Evolutionary conservation across 2,329 filamentous ascomycete genomes (phyloP), one percentile per base, ranked within the genome.

Genomic region (Chaetomium sp.): DNA sequence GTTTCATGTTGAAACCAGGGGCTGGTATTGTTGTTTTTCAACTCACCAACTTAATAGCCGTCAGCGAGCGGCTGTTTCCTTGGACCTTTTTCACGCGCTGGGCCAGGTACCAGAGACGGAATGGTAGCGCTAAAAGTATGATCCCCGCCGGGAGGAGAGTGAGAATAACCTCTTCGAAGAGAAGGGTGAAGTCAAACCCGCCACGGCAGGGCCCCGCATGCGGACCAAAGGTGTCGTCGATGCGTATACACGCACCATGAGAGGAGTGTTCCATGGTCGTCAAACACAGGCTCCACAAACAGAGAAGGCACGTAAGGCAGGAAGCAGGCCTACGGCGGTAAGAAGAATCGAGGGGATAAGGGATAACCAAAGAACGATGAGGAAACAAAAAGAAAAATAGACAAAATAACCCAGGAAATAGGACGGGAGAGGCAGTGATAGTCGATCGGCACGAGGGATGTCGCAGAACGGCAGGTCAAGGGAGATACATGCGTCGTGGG

Each of bases 151-250:
- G 61, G 7, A 63, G 46, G 4, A 66, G 42, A 4, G 54, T 60
- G 19, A 67, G 57, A 19, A 67, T 62, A 1, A 60, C 60, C 48
- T 68, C 66, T 55, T 69, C 66, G 36, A 68, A 69, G 10, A 66
- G 57, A 9, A 68, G 60, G 3, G 66, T 68, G 52, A 69, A 68
- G 59, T 69, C 67, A 37, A 69, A 67, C 6, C 62, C 64, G 12
- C 62, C 59, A 32, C 61, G 62, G 59, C 65, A 67, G 4, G 48
- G 47, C 49, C 58, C 58, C 32, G 62, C 63, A 36, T 63, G 58
- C 12, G 65, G 64, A n/a, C 65, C 64, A 47, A 66, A 65, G 41
- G 59, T 53, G 56, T 63, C 55, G 56, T 66, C 64, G 36, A 61
- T 12, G 19, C 45, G 52, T 10, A 41, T 47, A 53, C 61, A 64